phyloP scores from a whole-genome alignment of 495 filamentous ascomycete species.

The Hamigera avellanea region DNA sequence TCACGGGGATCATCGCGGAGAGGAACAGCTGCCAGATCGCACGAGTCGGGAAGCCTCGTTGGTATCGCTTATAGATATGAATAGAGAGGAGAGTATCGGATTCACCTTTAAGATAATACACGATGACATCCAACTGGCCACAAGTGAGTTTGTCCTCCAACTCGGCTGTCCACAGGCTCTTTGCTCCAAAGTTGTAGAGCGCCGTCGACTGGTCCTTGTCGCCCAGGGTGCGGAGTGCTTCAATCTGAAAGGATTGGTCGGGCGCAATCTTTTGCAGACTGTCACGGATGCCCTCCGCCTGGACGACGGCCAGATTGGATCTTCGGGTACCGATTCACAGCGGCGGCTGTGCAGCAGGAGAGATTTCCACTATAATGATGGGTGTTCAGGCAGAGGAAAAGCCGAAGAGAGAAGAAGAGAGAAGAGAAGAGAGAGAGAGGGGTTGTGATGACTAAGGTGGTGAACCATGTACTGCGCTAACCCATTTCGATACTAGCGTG shows the following conservation, averaged over 20 bases:
- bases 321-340: constrained; percentile 53
- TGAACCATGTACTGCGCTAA: too few species aligned
- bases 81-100: not conserved
- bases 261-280: constrained; percentile 44
- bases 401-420: too few species aligned
- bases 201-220: constrained; percentile 66
- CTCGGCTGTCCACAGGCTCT: constrained; percentile 80
- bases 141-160: constrained; percentile 59
- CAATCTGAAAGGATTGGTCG: constrained; percentile 44
- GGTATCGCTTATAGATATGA: constrained; percentile 38
- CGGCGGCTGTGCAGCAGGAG: not conserved
- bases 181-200: constrained; percentile 63
- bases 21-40: constrained; percentile 53
- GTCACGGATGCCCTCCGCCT: constrained; percentile 51
- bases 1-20: constrained; percentile 40
- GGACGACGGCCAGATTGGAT: constrained; percentile 57
- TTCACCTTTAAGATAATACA: constrained; percentile 68
- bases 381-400: too few species aligned
- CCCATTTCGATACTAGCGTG: too few species aligned
- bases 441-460: too few species aligned
- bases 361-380: not conserved
- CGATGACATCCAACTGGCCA: constrained; percentile 61
- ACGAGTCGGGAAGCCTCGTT: constrained; percentile 57
- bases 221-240: constrained; percentile 51
- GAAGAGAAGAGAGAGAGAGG: too few species aligned